phyloP scores from a whole-genome alignment of 306 rosid species.

The Cicer bijugum region DNA sequence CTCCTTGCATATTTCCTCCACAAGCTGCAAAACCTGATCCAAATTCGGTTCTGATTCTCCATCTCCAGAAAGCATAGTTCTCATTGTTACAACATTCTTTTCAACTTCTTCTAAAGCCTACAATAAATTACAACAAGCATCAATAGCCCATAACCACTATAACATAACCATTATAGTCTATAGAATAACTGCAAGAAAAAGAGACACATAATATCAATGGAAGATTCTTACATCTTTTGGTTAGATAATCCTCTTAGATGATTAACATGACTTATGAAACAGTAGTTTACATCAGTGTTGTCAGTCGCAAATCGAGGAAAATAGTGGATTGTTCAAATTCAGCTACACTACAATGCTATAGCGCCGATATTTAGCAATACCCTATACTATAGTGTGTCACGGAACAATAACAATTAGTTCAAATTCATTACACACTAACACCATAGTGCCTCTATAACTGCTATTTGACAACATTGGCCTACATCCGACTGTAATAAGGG shows the following conservation, averaged over 20 bases:
- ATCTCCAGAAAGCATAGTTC: slow-evolving; percentile 83
- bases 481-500: slow-evolving; percentile 12
- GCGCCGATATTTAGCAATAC: too few species aligned
- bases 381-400: too few species aligned
- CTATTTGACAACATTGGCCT: not conserved
- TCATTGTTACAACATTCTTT: slow-evolving; percentile 81
- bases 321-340: too few species aligned
- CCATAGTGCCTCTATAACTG: too few species aligned
- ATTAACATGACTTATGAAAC: slow-evolving; percentile 14
- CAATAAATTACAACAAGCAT: slow-evolving; percentile 37
- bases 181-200: slow-evolving; percentile 8
- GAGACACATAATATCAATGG: not conserved
- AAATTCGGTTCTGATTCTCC: slow-evolving; percentile 81
- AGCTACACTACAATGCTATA: too few species aligned
- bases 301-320: too few species aligned
- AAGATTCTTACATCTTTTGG: not conserved
- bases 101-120: slow-evolving; percentile 96
- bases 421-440: too few species aligned
- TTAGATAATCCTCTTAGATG: slow-evolving; percentile 30
- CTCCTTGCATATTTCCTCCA: slow-evolving; percentile 83
- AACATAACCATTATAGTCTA: not conserved
- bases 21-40: slow-evolving; percentile 82
- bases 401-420: too few species aligned
- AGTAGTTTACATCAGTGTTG: not conserved
- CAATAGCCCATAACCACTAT: slow-evolving; percentile 38